These are phyloP conservation scores for Pyronema omphalodes DNA, from an alignment of 495 filamentous ascomycete genomes.

Conservation along the genomic window DNA sequence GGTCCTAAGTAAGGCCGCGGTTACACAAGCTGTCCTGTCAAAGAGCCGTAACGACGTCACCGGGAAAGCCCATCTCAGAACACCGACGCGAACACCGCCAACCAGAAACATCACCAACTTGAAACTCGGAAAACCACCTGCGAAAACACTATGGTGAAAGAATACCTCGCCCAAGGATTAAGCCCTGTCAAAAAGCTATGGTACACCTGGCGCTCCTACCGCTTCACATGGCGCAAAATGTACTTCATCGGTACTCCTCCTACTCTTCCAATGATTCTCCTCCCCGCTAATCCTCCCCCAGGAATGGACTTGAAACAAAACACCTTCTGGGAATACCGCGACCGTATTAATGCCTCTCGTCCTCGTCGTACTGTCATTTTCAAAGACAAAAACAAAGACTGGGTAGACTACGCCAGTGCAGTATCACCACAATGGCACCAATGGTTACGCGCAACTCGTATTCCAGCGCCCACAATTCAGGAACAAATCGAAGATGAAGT, in stretches of 20 bases:
- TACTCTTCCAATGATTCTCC: slow-evolving; percentile 4
- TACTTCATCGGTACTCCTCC: slow-evolving; percentile 52
- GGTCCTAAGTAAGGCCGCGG: not conserved
- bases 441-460: slow-evolving; percentile 77
- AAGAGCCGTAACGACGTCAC: too few relatives aligned
- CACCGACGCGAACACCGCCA: not conserved
- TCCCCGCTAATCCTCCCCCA: slow-evolving; percentile 26
- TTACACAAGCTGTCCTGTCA: not conserved
- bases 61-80: not conserved
- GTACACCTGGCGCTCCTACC: slow-evolving; percentile 71
- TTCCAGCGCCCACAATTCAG: slow-evolving; percentile 45
- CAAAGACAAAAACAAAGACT: slow-evolving; percentile 2
- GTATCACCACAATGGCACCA: slow-evolving; percentile 68
- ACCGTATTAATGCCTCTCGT: slow-evolving; percentile 35
- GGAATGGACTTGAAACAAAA: slow-evolving; percentile 75
- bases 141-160: too few relatives aligned
- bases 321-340: slow-evolving; percentile 86
- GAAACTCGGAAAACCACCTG: not conserved
- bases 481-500: slow-evolving; percentile 57
- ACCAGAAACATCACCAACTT: not conserved
- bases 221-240: slow-evolving; percentile 68
- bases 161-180: too few relatives aligned
- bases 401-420: slow-evolving; percentile 15
- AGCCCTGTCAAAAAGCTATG: slow-evolving; percentile 28
- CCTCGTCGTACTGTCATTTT: slow-evolving; percentile 51